A percentile compares a stretch with the other conserved stretches of the same genome.
Evolutionary conservation across 257 asterid genomes (phyloP).

Genomic region (Solanum paucissectum): DNA sequence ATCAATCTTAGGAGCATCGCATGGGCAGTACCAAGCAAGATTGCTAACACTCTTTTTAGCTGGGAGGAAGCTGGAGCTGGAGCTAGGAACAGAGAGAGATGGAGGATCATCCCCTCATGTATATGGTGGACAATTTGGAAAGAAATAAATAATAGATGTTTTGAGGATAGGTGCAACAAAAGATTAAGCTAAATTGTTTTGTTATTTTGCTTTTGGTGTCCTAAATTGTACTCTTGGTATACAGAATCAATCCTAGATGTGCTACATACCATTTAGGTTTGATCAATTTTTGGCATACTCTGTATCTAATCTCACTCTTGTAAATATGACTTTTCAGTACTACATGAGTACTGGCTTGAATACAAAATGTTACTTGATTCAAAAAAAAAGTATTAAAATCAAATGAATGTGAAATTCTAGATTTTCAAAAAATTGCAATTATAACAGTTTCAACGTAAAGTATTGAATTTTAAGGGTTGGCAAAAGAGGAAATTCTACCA

Average conservation of each 20-base stretch:
- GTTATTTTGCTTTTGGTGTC: not conserved
- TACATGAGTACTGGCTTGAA: not conserved
- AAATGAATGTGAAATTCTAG: not conserved
- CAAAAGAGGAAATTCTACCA: not conserved
- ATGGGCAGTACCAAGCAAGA: not conserved
- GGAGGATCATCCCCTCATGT: not conserved
- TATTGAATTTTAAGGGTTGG: not conserved
- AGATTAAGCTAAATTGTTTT: not conserved
- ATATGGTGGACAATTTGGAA: not conserved
- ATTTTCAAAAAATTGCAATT: not conserved
- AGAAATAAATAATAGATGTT: not conserved
- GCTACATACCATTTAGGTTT: not conserved
- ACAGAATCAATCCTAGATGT: not conserved
- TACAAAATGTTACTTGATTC: not conserved
- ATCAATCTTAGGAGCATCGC: not conserved
- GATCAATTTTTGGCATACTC: not conserved
- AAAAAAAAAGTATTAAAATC: not conserved
- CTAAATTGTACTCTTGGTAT: not conserved
- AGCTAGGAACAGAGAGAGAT: not conserved
- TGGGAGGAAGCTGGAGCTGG: not conserved
- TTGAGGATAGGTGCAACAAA: not conserved
- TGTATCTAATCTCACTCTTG: not conserved
- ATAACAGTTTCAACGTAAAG: not conserved
- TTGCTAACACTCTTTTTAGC: not conserved
- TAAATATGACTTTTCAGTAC: not conserved